Evolutionary conservation across 2,329 filamentous ascomycete genomes (phyloP).

Genomic region (Mollisiaceae sp.): DNA sequence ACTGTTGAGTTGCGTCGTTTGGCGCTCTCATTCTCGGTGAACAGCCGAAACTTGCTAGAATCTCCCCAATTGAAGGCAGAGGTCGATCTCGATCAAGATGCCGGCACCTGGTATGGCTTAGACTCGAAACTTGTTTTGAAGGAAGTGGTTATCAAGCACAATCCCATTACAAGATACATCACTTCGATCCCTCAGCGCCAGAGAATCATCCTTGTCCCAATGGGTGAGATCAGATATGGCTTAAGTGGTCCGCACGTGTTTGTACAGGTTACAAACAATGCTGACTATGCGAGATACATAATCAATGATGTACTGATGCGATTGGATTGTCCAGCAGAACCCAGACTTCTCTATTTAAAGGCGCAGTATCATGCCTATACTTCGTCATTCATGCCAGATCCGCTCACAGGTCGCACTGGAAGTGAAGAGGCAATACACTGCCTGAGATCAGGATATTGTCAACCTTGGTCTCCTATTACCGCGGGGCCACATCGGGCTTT

Average conservation of each 20-base stretch:
- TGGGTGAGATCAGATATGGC: conserved; percentile 46
- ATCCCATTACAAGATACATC: not conserved
- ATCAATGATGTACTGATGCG: conserved; percentile 61
- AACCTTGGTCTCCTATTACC: conserved; percentile 35
- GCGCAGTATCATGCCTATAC: conserved; percentile 65
- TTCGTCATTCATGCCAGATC: conserved; percentile 61
- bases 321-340: conserved; percentile 62
- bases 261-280: conserved; percentile 45
- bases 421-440: conserved; percentile 61
- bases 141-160: conserved; percentile 44
- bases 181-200: conserved; percentile 31
- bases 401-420: conserved; percentile 62
- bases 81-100: conserved; percentile 62
- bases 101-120: conserved; percentile 65
- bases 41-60: conserved; percentile 47
- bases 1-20: conserved; percentile 57
- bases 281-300: conserved; percentile 53
- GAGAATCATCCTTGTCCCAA: conserved; percentile 59
- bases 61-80: conserved; percentile 55
- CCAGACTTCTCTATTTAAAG: conserved; percentile 58
- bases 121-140: conserved; percentile 61
- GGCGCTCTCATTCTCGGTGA: conserved; percentile 60
- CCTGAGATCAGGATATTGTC: conserved; percentile 53
- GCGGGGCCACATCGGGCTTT: conserved; percentile 13
- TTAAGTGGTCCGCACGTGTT: conserved; percentile 49